Evolutionary conservation across 495 filamentous ascomycete genomes (phyloP).

Genomic region (Chaetomidium leptoderma): DNA sequence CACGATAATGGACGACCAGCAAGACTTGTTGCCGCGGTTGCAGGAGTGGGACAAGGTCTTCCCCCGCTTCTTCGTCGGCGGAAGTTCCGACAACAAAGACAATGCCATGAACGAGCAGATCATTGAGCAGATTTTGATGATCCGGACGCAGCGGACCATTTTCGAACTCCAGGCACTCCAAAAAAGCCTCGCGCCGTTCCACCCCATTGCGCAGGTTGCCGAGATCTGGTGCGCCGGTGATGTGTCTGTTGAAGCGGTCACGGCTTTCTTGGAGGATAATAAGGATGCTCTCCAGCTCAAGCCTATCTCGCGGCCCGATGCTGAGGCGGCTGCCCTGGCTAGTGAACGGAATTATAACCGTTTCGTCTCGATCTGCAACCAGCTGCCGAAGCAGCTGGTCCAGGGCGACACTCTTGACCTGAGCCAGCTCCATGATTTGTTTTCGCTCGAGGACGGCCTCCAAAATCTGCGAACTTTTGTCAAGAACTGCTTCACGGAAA

Average conservation of each 20-base stretch:
- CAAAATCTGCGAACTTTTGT: conserved; percentile 1
- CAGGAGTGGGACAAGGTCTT: conserved; percentile 20
- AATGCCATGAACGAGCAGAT: conserved; percentile 6
- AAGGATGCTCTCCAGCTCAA: conserved; percentile 17
- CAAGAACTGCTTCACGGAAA: background rate
- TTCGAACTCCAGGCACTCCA: conserved; percentile 11
- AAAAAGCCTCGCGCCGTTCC: background rate
- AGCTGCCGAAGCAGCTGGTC: background rate
- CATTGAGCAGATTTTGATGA: conserved; percentile 18
- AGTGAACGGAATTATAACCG: background rate
- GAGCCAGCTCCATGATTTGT: background rate
- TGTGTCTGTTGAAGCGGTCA: conserved; percentile 13
- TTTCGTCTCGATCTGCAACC: conserved; percentile 11
- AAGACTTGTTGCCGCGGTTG: conserved; percentile 13
- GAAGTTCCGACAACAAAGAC: background rate
- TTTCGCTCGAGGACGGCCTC: background rate
- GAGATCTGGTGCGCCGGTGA: conserved; percentile 21
- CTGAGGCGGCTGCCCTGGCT: conserved; percentile 7
- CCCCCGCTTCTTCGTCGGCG: conserved; percentile 14
- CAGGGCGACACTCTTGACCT: background rate
- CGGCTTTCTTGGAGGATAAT: conserved; percentile 11
- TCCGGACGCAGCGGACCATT: conserved; percentile 28
- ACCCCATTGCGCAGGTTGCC: conserved; percentile 14
- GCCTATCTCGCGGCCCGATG: background rate
- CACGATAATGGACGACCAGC: background rate